Evolutionary conservation across 73 alveolate species (phyloP).

Genomic region (Symbiodinium pilosum): DNA sequence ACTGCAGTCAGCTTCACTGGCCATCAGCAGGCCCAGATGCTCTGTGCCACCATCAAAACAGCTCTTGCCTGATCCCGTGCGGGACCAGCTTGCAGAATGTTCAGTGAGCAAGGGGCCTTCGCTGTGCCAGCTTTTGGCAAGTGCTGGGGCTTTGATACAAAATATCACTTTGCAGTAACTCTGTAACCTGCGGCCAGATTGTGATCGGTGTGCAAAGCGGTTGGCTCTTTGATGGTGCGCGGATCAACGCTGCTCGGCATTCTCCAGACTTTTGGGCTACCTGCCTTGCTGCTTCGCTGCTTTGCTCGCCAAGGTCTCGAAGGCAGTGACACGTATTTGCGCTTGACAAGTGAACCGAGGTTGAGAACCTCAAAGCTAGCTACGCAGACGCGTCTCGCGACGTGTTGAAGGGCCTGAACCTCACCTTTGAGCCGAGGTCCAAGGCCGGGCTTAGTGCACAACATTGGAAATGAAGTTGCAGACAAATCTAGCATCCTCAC

Average conservation of each 20-base stretch:
- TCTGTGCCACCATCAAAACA: no score
- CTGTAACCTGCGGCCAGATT: not conserved
- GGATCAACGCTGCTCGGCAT: constrained; percentile 18
- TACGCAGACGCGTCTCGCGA: constrained; percentile 60
- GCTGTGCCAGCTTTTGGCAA: no score
- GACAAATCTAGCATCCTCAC: no score
- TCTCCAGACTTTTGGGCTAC: no score
- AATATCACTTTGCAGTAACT: not conserved
- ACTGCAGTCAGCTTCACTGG: constrained; percentile 81
- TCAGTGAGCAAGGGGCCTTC: no score
- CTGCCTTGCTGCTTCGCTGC: no score
- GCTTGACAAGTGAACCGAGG: not conserved
- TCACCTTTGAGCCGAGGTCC: constrained; percentile 48
- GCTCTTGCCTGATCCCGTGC: no score
- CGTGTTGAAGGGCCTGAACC: constrained; percentile 55
- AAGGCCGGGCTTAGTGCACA: no score
- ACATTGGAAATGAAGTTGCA: no score
- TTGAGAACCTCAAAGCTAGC: constrained; percentile 46
- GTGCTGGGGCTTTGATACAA: not conserved
- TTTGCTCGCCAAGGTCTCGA: no score
- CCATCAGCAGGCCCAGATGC: constrained; percentile 36
- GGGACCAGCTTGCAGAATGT: no score
- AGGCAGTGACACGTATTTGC: no score
- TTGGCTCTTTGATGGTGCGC: constrained; percentile 66
- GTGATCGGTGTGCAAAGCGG: constrained; percentile 74